A percentile compares a stretch with the other conserved stretches of the same genome.
These are phyloP conservation scores for Hypomontagnella submonticulosa DNA, from an alignment of 495 filamentous ascomycete species.

Conservation along the genomic window DNA sequence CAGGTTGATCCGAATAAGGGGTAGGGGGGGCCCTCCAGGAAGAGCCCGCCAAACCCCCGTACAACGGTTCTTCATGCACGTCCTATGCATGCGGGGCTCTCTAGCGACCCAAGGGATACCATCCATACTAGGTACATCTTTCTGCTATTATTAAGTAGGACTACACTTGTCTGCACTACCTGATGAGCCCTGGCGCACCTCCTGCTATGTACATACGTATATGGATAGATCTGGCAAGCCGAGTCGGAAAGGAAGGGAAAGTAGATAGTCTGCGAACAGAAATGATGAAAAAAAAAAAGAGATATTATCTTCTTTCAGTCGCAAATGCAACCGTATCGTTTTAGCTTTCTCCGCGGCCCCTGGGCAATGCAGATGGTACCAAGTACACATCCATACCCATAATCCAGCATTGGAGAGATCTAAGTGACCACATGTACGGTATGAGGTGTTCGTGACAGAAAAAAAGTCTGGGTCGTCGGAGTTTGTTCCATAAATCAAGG, in stretches of 20 bases:
- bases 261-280: background rate
- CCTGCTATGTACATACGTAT: background rate
- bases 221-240: constrained; percentile 26
- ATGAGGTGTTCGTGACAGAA: constrained; percentile 3
- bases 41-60: constrained; percentile 1
- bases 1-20: constrained; percentile 21
- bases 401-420: background rate
- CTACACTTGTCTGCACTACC: constrained; percentile 1
- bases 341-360: constrained; percentile 25
- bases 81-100: constrained; percentile 37
- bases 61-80: constrained; percentile 27
- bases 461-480: constrained; percentile 20
- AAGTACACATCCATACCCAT: background rate
- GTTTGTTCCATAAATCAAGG: constrained; percentile 6
- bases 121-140: background rate
- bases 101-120: constrained; percentile 34
- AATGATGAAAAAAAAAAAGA: constrained; percentile 9
- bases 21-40: background rate
- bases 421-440: background rate
- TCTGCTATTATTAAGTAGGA: constrained; percentile 39
- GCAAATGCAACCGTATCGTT: constrained; percentile 24
- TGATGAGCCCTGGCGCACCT: too few species aligned
- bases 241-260: constrained; percentile 7
- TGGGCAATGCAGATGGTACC: constrained; percentile 13
- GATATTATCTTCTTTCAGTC: constrained; percentile 5